Conservation (phyloP, 129 eudicot genomes). For the Flaveria bidentis region DNA sequence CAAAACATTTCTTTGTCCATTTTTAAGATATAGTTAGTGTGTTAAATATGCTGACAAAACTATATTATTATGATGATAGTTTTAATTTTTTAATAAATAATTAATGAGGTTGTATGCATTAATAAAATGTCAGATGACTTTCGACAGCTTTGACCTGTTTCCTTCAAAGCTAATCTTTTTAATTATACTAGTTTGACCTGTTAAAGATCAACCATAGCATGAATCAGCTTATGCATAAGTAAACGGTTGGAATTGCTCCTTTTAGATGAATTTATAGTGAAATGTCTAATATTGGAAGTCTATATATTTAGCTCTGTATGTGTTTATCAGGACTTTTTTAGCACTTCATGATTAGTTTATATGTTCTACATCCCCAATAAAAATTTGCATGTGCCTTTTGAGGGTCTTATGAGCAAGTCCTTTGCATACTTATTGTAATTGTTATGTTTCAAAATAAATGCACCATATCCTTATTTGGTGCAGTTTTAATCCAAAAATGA, state of each 20-base stretch:
- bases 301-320: conserved; percentile 1
- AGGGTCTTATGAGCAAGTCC: conserved; percentile 12
- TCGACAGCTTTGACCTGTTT: no score
- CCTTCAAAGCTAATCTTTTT: no score
- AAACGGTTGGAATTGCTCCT: not conserved
- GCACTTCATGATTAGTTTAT: not conserved
- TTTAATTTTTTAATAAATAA: no score
- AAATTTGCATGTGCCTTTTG: not conserved
- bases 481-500: not conserved
- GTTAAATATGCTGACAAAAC: no score
- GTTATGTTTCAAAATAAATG: not conserved
- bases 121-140: no score
- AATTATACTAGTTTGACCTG: no score
- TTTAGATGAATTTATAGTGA: not conserved
- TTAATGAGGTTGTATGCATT: no score
- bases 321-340: conserved; percentile 17
- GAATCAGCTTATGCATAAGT: not conserved
- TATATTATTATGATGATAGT: no score
- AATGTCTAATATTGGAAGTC: not conserved
- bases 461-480: not conserved
- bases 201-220: no score
- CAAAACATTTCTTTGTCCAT: no score
- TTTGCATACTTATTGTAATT: not conserved
- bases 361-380: not conserved
- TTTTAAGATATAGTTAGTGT: no score